These are phyloP conservation scores for Fusarium chaquense DNA, from an alignment of 2,329 filamentous ascomycete genomes.

Conservation along the genomic window DNA sequence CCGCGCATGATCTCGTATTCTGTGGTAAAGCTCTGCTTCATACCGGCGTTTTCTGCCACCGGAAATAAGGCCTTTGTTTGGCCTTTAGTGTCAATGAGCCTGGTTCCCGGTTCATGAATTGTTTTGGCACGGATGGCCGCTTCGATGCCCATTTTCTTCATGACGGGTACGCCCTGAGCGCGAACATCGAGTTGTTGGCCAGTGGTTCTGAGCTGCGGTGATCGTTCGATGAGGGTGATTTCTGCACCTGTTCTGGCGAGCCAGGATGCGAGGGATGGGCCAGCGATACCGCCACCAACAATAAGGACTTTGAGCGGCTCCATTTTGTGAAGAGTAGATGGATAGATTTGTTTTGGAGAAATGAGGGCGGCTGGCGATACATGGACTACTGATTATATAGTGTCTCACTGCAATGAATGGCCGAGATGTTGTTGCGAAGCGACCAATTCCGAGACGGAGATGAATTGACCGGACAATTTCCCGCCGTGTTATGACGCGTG, in stretches of 20 bases:
- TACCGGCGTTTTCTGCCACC: not conserved
- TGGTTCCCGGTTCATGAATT: slow-evolving; percentile 4
- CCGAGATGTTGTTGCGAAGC: not conserved
- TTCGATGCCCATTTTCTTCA: slow-evolving; percentile 34
- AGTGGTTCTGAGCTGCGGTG: not conserved
- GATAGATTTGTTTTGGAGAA: not conserved
- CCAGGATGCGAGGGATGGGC: slow-evolving; percentile 34
- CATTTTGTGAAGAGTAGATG: not conserved
- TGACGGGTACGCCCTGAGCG: slow-evolving; percentile 7
- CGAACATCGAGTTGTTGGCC: slow-evolving; percentile 27
- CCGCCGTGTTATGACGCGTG: not conserved
- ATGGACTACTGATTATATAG: not conserved
- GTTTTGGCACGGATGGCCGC: slow-evolving; percentile 7
- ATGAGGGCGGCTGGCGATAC: not conserved
- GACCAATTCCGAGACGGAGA: not conserved
- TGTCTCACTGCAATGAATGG: not conserved
- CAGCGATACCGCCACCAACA: slow-evolving; percentile 34
- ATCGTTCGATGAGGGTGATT: slow-evolving; percentile 26
- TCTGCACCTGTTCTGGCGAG: slow-evolving; percentile 26
- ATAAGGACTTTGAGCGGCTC: slow-evolving; percentile 28
- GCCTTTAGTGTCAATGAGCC: slow-evolving; percentile 1
- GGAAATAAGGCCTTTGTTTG: not conserved
- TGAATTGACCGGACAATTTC: not conserved
- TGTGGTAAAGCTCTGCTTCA: slow-evolving; percentile 2
- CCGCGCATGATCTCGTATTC: slow-evolving; percentile 22